Base-by-base conservation (phyloP, 352 stramenopile genomes). In the Pythium pyrilobum region DNA sequence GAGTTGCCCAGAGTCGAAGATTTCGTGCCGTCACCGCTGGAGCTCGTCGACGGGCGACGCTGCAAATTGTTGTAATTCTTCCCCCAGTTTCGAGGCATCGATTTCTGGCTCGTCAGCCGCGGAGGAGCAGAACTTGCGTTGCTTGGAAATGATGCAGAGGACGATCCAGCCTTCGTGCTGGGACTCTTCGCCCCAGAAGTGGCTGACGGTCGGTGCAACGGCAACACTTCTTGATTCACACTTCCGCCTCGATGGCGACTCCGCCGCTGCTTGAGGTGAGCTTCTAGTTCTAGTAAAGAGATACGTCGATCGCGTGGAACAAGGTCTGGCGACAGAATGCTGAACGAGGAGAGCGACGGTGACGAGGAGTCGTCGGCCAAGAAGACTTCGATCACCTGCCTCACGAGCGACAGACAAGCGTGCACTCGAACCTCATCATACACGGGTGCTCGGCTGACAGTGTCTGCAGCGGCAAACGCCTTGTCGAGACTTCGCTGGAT, bases 1-100 rank as follows among this genome's bases (percentile, higher is more conserved):
- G 23, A 36, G 18, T 27, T 44, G 3, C 29, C 7, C 18, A 46
- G 4, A 4, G 34, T 29, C 3, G 20, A 28, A 5, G 52, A 27
- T 15, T 49, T 49, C 7, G 42, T 38, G 3, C 15, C 42, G 20
- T 84, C 66, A 4, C 29, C 8, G 0, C 52, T 62, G 21, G 40
- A 16, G 29, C 34, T 72, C 5, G 64, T 28, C 8, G 59, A 72
- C 16, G 54, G 28, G 3, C 48, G 41, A n/a, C 41, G 42, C 31
- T 59, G 56, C 6, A 66, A 55, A 3, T 56, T 62, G 3, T 57
- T 42, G 37, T 83, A 72, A 21, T 74, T 72, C 39, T 90, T 90
- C 10, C 67, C 77, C 80, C 80, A 88, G 29, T 78, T 86, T 4
- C 77, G 73, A 11, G 80, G 80, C 27, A 88, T 59, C 3, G 80